phyloP scores from a whole-genome alignment of 2,329 filamentous ascomycete genomes.

The Delphinella strobiligena region DNA sequence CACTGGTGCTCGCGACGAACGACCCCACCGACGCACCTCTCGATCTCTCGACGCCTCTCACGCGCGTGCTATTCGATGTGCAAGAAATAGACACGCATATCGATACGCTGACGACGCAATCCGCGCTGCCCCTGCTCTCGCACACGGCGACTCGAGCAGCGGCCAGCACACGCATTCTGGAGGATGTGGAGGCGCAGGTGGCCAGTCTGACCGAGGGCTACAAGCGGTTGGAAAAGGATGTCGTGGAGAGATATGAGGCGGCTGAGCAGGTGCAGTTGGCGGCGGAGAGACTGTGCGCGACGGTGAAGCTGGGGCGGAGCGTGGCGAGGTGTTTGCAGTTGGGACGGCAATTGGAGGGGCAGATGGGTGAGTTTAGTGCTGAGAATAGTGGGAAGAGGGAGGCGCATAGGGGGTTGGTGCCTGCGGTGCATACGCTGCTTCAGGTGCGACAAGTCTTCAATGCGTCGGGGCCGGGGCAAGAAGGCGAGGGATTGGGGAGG shows the following conservation, averaged over 20 bases:
- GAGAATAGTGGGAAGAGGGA: constrained; percentile 35
- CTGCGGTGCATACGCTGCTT: constrained; percentile 68
- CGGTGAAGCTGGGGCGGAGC: constrained; percentile 62
- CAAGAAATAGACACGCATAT: constrained; percentile 97
- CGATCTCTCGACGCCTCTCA: constrained; percentile 88
- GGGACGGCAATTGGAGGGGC: constrained; percentile 76
- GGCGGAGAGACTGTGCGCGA: constrained; percentile 67
- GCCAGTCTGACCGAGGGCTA: constrained; percentile 74
- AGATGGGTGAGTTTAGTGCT: constrained; percentile 57
- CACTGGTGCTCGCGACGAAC: constrained; percentile 79
- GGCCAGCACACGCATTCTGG: constrained; percentile 59
- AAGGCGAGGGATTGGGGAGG: constrained; percentile 62
- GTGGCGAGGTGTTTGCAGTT: constrained; percentile 70
- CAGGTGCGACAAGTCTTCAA: constrained; percentile 62
- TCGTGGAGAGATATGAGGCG: constrained; percentile 71
- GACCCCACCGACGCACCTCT: constrained; percentile 80
- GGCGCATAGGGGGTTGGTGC: constrained; percentile 67
- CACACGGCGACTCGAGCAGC: constrained; percentile 65
- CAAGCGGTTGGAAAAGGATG: constrained; percentile 72
- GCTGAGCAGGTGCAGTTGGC: constrained; percentile 73
- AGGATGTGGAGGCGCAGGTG: constrained; percentile 69
- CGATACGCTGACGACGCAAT: constrained; percentile 73
- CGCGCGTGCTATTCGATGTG: constrained; percentile 86
- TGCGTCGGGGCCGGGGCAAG: constrained; percentile 55
- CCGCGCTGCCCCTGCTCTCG: constrained; percentile 66